phyloP scores from a whole-genome alignment of 768 basidiomycete species.

The Gloeostereum incarnatum region DNA sequence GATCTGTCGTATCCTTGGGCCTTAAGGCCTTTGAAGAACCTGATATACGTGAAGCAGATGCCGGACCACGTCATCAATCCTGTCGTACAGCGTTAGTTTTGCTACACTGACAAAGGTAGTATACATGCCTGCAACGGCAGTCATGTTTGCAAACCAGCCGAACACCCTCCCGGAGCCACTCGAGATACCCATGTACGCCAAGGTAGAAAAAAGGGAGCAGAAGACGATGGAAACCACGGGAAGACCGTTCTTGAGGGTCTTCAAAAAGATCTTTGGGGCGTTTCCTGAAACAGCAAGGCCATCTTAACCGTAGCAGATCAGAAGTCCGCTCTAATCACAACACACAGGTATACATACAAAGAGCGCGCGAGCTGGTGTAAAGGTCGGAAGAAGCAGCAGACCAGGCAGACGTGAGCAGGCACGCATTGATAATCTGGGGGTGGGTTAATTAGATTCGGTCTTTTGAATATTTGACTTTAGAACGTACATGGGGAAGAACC shows the following conservation, averaged over 20 bases:
- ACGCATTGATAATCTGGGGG: slow-evolving; percentile 66
- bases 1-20: slow-evolving; percentile 69
- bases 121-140: slow-evolving; percentile 38
- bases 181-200: slow-evolving; percentile 79
- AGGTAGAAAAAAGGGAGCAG: slow-evolving; percentile 52
- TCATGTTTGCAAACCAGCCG: slow-evolving; percentile 73
- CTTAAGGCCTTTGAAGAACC: slow-evolving; percentile 80
- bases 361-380: slow-evolving; percentile 80
- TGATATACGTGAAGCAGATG: slow-evolving; percentile 67
- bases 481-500: slow-evolving; percentile 60
- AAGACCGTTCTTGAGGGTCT: slow-evolving; percentile 62
- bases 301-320: slow-evolving; percentile 30
- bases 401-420: slow-evolving; percentile 84
- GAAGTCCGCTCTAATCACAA: background rate
- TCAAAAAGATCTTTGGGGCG: slow-evolving; percentile 73
- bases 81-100: slow-evolving; percentile 30
- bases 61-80: slow-evolving; percentile 80
- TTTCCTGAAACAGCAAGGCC: slow-evolving; percentile 74
- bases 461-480: slow-evolving; percentile 3
- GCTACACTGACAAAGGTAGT: slow-evolving; percentile 39
- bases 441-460: background rate
- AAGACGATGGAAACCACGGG: slow-evolving; percentile 69
- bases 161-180: slow-evolving; percentile 68
- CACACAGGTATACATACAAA: slow-evolving; percentile 43
- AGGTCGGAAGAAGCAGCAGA: slow-evolving; percentile 87